These are phyloP conservation scores for Podospora didyma DNA, from an alignment of 495 filamentous ascomycete genomes.

Conservation along the genomic window DNA sequence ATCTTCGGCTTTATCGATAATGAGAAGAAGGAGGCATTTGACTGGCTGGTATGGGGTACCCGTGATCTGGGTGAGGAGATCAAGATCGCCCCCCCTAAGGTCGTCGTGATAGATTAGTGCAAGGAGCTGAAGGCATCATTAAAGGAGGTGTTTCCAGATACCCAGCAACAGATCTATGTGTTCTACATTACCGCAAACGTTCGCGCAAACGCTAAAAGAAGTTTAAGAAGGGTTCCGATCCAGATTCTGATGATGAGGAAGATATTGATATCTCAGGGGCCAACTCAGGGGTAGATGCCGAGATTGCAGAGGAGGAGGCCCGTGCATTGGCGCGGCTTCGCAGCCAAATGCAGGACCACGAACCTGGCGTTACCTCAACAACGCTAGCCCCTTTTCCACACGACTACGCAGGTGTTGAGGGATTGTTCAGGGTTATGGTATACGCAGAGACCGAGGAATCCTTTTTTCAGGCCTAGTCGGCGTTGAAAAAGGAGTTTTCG, in stretches of 20 bases:
- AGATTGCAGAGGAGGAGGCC: background rate
- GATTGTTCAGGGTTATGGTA: background rate
- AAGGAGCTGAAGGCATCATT: background rate
- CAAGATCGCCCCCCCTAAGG: background rate
- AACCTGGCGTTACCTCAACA: background rate
- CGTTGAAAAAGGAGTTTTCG: background rate
- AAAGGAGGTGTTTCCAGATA: background rate
- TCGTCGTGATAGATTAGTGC: background rate
- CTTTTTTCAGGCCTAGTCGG: background rate
- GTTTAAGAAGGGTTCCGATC: background rate
- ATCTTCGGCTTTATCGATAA: background rate
- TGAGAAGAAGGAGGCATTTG: background rate
- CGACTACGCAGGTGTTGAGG: background rate
- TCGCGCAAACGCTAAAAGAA: background rate
- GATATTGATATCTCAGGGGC: background rate
- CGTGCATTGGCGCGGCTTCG: too few species aligned
- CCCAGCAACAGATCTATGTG: slow-evolving; percentile 1
- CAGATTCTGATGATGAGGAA: background rate
- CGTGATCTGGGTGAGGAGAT: background rate
- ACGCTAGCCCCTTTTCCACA: background rate
- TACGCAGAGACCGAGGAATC: too few species aligned
- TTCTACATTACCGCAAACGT: slow-evolving; percentile 4
- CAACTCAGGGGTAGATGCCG: background rate
- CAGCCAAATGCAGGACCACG: background rate
- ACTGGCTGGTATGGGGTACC: background rate